phyloP scores from a whole-genome alignment of 2,329 filamentous ascomycete species.

The Tympanopsis confertula region DNA sequence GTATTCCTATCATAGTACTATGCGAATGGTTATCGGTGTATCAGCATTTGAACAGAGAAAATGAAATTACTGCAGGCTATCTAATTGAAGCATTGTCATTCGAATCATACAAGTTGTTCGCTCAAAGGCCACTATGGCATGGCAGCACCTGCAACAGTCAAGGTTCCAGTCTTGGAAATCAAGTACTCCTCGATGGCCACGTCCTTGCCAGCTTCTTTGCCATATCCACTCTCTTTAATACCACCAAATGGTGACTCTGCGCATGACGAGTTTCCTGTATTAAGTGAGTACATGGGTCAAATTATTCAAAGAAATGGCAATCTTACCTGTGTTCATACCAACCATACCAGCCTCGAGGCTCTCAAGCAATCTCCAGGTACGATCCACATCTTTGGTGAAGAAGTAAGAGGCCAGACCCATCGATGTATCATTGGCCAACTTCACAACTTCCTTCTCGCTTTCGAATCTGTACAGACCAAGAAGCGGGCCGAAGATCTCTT shows the following conservation, averaged over 20 bases:
- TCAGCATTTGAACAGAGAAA: too few relatives aligned
- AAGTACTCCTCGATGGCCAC: conserved; percentile 33
- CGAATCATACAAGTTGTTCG: too few relatives aligned
- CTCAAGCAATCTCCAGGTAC: conserved; percentile 44
- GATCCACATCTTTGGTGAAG: conserved; percentile 47
- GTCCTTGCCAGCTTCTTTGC: conserved; percentile 34
- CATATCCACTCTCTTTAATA: conserved; percentile 34
- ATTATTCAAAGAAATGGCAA: not conserved
- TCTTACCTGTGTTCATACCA: conserved; percentile 29
- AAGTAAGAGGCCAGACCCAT: conserved; percentile 48
- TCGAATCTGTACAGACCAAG: conserved; percentile 43
- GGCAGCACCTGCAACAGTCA: conserved; percentile 24
- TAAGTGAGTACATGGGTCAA: conserved; percentile 16
- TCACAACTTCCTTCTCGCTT: conserved; percentile 40
- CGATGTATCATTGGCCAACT: conserved; percentile 40
- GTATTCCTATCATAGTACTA: too few relatives aligned
- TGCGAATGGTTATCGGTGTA: too few relatives aligned
- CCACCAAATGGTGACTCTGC: conserved; percentile 33
- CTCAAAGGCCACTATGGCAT: too few relatives aligned
- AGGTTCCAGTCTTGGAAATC: conserved; percentile 30
- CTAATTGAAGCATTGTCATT: too few relatives aligned
- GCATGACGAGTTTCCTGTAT: conserved; percentile 22
- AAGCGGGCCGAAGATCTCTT: conserved; percentile 48
- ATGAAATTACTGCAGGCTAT: too few relatives aligned
- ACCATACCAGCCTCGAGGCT: conserved; percentile 43